Base-by-base conservation (phyloP, 23 red algal species). In the Rhodosorus marinus region DNA sequence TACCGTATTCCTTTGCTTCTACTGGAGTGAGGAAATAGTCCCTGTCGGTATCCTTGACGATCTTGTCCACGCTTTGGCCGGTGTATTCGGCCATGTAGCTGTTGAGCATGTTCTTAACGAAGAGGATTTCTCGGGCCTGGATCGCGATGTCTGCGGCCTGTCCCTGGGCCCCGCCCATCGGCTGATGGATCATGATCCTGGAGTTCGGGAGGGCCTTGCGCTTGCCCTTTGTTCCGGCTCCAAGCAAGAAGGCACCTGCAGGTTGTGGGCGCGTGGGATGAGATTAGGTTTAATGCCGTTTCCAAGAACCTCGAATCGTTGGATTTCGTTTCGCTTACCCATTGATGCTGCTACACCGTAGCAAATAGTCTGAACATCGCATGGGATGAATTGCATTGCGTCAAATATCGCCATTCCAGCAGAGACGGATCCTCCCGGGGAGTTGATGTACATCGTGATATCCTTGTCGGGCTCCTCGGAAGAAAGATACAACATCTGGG, bases 101-200 rank as follows among this genome's bases (percentile, higher is more conserved):
- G 60, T 88, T 88, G 28, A 88, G 35, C 15, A 88, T 36, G 3
- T 54, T 49, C 59, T 74, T 72, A 28, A 88, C 73, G 22, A 72
- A 88, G n/a, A 88, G 71, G 33, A 88, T 88, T 62, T 88, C 81
- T 36, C 67, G 60, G 0, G 81, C 81, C 52, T 88, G 81, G 51
- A 88, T 88, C 60, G 76, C 81, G 55, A 88, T 88, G 64, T 88
- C 81, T 9, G 81, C 81, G 2, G 81, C 81, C 62, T 88, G 81
- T 5, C 81, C 81, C 33, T 88, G 81, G 0, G 81, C 81, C 14
- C 81, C 81, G n/a, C 81, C 81, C n/a, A 88, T 60, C 49, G 81
- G 81, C 29, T 88, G 81, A 62, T 88, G 81, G 24, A 88, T 88
- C 81, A 88, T 88, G 41, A 88, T 88, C 19, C 81, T 54, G 3